A percentile compares a stretch with the other conserved stretches of the same genome.
Conservation (phyloP, 768 basidiomycete species). For the Xerocomus spinulosus region DNA sequence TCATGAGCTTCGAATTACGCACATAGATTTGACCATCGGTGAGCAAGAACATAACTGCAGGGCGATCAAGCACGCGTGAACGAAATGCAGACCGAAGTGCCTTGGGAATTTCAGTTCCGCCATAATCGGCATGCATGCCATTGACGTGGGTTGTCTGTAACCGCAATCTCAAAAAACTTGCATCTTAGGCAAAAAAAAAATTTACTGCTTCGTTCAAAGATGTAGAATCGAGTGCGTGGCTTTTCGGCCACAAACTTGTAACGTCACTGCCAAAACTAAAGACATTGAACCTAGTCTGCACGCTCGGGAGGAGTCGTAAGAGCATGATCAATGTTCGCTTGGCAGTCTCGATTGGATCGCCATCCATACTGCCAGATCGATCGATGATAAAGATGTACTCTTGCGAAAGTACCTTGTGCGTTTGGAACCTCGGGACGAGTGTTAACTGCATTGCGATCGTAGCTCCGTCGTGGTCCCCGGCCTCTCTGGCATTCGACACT, state of each 20-base stretch:
- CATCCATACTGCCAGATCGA: constrained; percentile 51
- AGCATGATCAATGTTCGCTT: constrained; percentile 45
- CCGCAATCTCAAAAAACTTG: constrained; percentile 4
- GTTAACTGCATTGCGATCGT: constrained; percentile 51
- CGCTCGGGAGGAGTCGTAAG: constrained; percentile 43
- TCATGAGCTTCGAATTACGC: background rate
- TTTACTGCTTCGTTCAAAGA: constrained; percentile 37
- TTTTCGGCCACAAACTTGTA: constrained; percentile 33
- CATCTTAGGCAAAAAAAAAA: background rate
- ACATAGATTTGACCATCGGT: constrained; percentile 51
- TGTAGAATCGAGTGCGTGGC: constrained; percentile 28
- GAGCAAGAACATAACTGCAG: constrained; percentile 51
- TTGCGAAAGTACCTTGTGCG: constrained; percentile 40
- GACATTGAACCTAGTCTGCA: constrained; percentile 50
- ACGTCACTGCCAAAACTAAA: constrained; percentile 43
- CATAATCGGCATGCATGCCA: constrained; percentile 39
- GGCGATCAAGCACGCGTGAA: constrained; percentile 30
- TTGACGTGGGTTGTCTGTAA: constrained; percentile 39
- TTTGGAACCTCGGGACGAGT: constrained; percentile 40
- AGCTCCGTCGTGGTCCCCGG: constrained; percentile 2
- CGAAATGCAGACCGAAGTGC: constrained; percentile 41
- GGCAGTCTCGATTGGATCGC: constrained; percentile 41
- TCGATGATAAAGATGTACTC: constrained; percentile 63
- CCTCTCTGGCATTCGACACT: constrained; percentile 20
- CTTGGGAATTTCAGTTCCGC: constrained; percentile 47